Conservation (phyloP, 257 asterid species). For the Ilex asprella region DNA sequence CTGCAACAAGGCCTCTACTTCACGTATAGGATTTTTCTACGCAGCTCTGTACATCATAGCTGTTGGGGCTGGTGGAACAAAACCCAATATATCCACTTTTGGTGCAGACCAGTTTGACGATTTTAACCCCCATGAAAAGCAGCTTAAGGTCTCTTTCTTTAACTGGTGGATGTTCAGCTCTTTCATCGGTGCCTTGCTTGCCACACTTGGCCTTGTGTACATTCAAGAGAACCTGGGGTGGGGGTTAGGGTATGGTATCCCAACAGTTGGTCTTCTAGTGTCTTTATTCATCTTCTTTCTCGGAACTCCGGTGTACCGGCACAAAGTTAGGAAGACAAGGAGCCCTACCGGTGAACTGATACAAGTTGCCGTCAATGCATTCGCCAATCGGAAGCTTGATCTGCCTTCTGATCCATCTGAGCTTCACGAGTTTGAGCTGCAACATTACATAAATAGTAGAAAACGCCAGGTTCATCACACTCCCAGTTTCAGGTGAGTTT, state of each 20-base stretch:
- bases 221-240: constrained; percentile 80
- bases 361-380: constrained; percentile 39
- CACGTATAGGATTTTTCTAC: constrained; percentile 66
- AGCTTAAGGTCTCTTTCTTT: constrained; percentile 68
- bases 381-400: constrained; percentile 40
- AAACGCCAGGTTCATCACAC: constrained; percentile 65
- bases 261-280: constrained; percentile 50
- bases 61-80: constrained; percentile 82
- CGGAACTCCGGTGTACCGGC: constrained; percentile 70
- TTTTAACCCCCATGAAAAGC: constrained; percentile 52
- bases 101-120: constrained; percentile 95
- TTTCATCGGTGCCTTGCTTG: constrained; percentile 64
- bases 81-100: constrained; percentile 84
- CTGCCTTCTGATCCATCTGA: constrained; percentile 35
- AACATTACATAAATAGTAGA: constrained; percentile 35
- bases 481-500: constrained; percentile 49
- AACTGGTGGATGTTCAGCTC: constrained; percentile 97
- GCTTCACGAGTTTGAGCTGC: constrained; percentile 65
- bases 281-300: constrained; percentile 55
- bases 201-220: constrained; percentile 73
- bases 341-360: constrained; percentile 56
- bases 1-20: constrained; percentile 57
- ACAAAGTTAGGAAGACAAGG: constrained; percentile 47
- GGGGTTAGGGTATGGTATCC: constrained; percentile 84
- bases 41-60: constrained; percentile 75